Evolutionary conservation across 2,329 filamentous ascomycete species (phyloP).

Genomic region (Trichoderma pleuroti): DNA sequence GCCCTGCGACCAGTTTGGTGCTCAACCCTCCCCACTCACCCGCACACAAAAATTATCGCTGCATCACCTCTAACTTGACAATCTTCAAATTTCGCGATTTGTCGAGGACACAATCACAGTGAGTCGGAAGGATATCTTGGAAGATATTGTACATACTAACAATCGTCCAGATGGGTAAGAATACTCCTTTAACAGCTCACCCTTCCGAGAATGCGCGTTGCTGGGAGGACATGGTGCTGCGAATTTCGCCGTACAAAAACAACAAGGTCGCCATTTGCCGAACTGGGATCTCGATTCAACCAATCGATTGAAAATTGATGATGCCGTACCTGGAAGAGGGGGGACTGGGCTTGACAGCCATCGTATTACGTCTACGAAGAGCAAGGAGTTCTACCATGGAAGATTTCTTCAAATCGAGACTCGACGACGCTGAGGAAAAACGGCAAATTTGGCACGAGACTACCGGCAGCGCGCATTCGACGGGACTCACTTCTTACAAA

Average conservation of each 20-base stretch:
- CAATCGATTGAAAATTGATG: background rate
- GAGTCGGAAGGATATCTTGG: constrained; percentile 40
- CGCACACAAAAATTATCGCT: constrained; percentile 44
- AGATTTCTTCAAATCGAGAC: background rate
- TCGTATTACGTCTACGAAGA: background rate
- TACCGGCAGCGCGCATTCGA: constrained; percentile 14
- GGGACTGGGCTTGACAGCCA: background rate
- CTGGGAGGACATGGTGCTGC: constrained; percentile 3
- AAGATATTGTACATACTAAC: constrained; percentile 39
- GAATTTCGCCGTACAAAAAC: background rate
- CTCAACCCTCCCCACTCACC: constrained; percentile 38
- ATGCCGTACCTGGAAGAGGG: background rate
- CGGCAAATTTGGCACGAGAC: background rate
- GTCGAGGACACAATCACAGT: constrained; percentile 49
- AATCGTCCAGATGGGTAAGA: constrained; percentile 59
- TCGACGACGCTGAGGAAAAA: background rate
- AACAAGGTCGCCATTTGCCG: background rate
- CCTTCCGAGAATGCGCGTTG: constrained; percentile 18
- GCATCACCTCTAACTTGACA: constrained; percentile 37
- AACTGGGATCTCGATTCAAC: background rate
- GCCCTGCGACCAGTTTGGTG: constrained; percentile 35
- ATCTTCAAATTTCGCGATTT: constrained; percentile 41
- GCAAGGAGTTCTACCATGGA: background rate
- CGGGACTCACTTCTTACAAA: background rate
- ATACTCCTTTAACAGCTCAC: constrained; percentile 20